These are phyloP conservation scores for Colletotrichum lentis DNA, from an alignment of 2,329 filamentous ascomycete species.

Conservation along the genomic window DNA sequence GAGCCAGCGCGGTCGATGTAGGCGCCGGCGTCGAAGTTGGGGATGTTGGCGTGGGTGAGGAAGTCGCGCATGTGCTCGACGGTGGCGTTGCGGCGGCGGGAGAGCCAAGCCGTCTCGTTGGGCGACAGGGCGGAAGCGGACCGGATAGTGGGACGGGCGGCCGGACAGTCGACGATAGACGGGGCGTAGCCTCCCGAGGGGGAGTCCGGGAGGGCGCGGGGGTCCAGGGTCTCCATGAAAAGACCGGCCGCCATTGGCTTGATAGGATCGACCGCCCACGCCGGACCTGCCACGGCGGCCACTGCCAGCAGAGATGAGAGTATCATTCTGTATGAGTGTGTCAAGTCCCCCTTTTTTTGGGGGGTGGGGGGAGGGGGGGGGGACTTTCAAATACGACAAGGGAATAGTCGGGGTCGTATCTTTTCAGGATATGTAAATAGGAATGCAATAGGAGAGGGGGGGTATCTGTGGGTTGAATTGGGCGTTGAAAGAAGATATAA, in stretches of 20 bases:
- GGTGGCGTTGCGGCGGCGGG: conserved; percentile 75
- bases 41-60: conserved; percentile 74
- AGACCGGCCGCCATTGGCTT: conserved; percentile 34
- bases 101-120: conserved; percentile 78
- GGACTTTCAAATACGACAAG: not conserved
- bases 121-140: conserved; percentile 68
- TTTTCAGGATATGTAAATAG: not conserved
- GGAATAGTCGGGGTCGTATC: not conserved
- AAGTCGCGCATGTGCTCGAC: conserved; percentile 78
- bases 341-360: not conserved
- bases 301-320: conserved; percentile 26
- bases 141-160: conserved; percentile 73
- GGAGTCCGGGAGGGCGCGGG: conserved; percentile 49
- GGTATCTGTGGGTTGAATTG: not conserved
- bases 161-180: conserved; percentile 71
- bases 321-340: conserved; percentile 19
- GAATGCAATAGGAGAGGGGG: conserved; percentile 2
- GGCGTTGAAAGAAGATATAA: conserved; percentile 6
- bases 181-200: conserved; percentile 75
- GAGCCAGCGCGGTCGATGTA: conserved; percentile 74
- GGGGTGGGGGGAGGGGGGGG: too few relatives aligned
- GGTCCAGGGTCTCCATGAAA: conserved; percentile 26
- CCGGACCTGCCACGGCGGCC: conserved; percentile 40
- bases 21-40: conserved; percentile 75
- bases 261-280: conserved; percentile 45